Evolutionary conservation across 2,329 filamentous ascomycete species (phyloP), one percentile per base, ranked within the genome.

Genomic region (Botrytis deweyae): DNA sequence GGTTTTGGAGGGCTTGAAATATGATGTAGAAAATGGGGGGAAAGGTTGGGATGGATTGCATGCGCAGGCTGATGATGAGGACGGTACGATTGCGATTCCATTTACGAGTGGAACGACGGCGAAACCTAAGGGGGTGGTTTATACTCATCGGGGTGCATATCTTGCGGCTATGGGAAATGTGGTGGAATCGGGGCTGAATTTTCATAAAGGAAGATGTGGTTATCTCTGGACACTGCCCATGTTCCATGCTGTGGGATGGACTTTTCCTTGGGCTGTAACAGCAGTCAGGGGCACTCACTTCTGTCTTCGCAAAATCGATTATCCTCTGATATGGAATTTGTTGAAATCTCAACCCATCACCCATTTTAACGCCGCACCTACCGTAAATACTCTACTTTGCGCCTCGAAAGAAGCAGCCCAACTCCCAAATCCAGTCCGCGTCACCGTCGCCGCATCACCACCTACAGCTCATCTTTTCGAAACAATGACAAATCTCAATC

Each of bases 31-130:
- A n/a, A 87, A 85, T 9, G 93, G 92, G 3, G 81, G 80, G 42
- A 87, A 88, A 67, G 94, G 93, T 36, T 99, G 96, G 95, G 87
- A 86, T 22, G 93, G 89, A 0, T 87, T 98, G 38, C 87, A 93
- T 75, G 87, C 89, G 2, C 91, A 94, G 77, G 72, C 70, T 29
- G 87, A 94, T 78, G 87, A 94, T 78, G 96, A 99, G 81, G 92
- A 97, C 77, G 90, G 90, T 75, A 88, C 93, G 78, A 88, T 98
- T 75, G 94, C 95, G 4, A 89, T 99, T 72, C 93, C 95, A 1
- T 98, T 98, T 82, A 99, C 96, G 0, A 96, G 92, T 42, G 95
- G 95, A 6, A 98, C 96, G 1, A 98, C 96, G 0, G 94, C 95
- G 0, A 87, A 88, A 44, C 96, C 96, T 2, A 98, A 99, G 82